Percentiles rank a stretch among this genome's conserved stretches.
These are phyloP conservation scores for Candida nanaspora DNA, from an alignment of 805 yeast genomes.

Conservation along the genomic window DNA sequence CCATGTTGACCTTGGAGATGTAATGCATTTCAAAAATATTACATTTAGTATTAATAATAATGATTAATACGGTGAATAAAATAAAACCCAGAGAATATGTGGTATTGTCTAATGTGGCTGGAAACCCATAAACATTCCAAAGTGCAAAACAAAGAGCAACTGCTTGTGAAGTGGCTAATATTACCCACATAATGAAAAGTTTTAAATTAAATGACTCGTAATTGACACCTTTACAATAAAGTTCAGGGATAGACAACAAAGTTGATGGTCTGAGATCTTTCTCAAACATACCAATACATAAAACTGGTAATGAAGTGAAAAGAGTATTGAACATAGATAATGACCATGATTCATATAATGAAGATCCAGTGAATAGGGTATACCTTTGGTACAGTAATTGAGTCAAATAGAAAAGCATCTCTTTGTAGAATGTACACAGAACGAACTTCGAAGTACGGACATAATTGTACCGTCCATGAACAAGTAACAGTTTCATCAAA, in stretches of 20 bases:
- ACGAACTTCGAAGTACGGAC: slow-evolving; percentile 88
- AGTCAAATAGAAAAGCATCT: slow-evolving; percentile 78
- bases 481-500: slow-evolving; percentile 72
- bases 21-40: slow-evolving; percentile 77
- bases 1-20: slow-evolving; percentile 59
- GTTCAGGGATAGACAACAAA: slow-evolving; percentile 83
- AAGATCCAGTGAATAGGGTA: slow-evolving; percentile 86
- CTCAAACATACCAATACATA: slow-evolving; percentile 93
- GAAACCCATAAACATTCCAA: slow-evolving; percentile 63
- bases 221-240: slow-evolving; percentile 70
- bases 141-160: slow-evolving; percentile 62
- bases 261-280: slow-evolving; percentile 87
- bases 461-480: slow-evolving; percentile 95
- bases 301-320: slow-evolving; percentile 87
- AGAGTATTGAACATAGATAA: slow-evolving; percentile 94
- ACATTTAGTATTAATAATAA: slow-evolving; percentile 69
- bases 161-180: slow-evolving; percentile 67
- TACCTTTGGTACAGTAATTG: slow-evolving; percentile 83
- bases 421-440: slow-evolving; percentile 91
- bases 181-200: slow-evolving; percentile 72
- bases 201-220: slow-evolving; percentile 67
- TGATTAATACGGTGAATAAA: slow-evolving; percentile 63
- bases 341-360: slow-evolving; percentile 93
- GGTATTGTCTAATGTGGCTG: slow-evolving; percentile 63
- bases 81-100: slow-evolving; percentile 78